Base-by-base conservation (phyloP, 139 green algal genomes). In the Micractinium sp. region DNA sequence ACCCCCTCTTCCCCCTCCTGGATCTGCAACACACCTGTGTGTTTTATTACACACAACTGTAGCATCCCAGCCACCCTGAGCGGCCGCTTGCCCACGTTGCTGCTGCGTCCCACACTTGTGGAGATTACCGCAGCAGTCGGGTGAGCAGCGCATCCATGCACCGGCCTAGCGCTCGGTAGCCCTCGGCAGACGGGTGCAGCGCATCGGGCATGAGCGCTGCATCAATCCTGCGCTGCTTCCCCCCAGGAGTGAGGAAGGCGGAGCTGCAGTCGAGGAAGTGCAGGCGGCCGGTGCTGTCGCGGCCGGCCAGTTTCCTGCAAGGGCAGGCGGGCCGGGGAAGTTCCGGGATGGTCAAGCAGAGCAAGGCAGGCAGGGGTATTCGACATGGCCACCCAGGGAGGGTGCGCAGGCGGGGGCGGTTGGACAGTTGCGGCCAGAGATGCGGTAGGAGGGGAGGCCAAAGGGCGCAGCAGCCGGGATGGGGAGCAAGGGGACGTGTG, bases 181-280 rank as follows among this genome's bases (percentile, higher is more conserved):
- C 91, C 9, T 67, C 89, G 25, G 91, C 36, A 47, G 74, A 82
- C 36, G 91, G 91, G 78, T 13, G 86, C 91, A 93, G 78, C 1
- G 86, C 89, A 80, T 91, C 90, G 25, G 88, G 88, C 87, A 93
- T 91, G 3, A 91, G 67, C 14, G 56, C 81, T 13, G 33, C 35
- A 56, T 90, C n/a, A 14, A 92, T 71, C 20, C 63, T 71, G 63
- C 63, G 63, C 63, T 27, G 63, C 63, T 81, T 75, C 77, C 27
- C 5, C 15, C 23, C 16, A 9, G 67, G 7, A 13, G 67, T 16
- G 18, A 85, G 80, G 12, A 85, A 73, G 80, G 47, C 47, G 12
- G 12, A 2, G 13, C 29, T 31, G n/a, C 91, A 93, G n/a, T 91
- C 85, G 27, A 92, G 39, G 38, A 82, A 93, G 53, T 81, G 82